Percentiles rank a stretch among this genome's conserved stretches.
phyloP scores from a whole-genome alignment of 495 filamentous ascomycete genomes.

The Penicillium ucsense region DNA sequence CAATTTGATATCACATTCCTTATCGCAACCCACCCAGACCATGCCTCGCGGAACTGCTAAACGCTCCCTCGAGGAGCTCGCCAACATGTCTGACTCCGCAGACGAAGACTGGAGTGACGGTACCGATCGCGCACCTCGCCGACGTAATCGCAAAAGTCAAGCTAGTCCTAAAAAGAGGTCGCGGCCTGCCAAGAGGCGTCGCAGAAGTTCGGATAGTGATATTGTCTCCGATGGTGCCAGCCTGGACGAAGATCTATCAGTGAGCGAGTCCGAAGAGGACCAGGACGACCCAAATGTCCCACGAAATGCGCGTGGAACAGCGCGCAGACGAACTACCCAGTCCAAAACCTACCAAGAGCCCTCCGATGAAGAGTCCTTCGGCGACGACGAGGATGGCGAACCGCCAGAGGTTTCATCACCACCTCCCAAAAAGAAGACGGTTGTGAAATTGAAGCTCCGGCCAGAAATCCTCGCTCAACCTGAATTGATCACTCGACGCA shows the following conservation, averaged over 20 bases:
- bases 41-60: constrained; percentile 42
- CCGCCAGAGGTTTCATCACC: constrained; percentile 6
- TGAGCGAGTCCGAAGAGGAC: constrained; percentile 46
- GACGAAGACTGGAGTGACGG: constrained; percentile 62
- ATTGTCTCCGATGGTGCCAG: constrained; percentile 63
- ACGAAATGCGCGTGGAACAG: constrained; percentile 58
- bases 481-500: constrained; percentile 31
- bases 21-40: not conserved
- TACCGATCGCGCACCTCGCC: constrained; percentile 21
- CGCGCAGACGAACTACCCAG: constrained; percentile 51
- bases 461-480: constrained; percentile 22
- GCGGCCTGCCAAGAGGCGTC: constrained; percentile 40
- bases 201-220: constrained; percentile 44
- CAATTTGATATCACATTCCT: too few relatives aligned
- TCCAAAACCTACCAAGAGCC: constrained; percentile 36
- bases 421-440: constrained; percentile 24
- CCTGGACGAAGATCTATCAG: constrained; percentile 52
- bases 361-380: constrained; percentile 6
- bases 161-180: constrained; percentile 27
- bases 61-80: constrained; percentile 64
- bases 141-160: constrained; percentile 27
- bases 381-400: constrained; percentile 30
- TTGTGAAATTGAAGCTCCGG: constrained; percentile 38
- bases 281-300: constrained; percentile 56
- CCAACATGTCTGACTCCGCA: constrained; percentile 74